Conservation (phyloP, 306 rosid genomes). For the Erythrophleum fordii region DNA sequence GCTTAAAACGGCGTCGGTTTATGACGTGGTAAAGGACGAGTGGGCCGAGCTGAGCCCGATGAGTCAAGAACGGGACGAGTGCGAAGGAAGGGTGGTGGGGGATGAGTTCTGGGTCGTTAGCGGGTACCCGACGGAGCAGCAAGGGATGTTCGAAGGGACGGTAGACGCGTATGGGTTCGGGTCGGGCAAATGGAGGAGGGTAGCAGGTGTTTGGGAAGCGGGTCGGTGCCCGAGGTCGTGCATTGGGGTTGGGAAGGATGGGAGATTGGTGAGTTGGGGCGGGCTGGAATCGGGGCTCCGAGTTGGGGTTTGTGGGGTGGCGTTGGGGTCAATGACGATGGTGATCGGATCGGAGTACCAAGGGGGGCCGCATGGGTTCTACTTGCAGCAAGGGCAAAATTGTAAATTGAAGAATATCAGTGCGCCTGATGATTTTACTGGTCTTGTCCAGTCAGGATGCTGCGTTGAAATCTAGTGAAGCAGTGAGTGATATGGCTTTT, state of each 20-base stretch:
- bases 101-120: constrained; percentile 56
- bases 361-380: constrained; percentile 45
- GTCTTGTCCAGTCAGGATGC: constrained; percentile 59
- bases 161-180: constrained; percentile 38
- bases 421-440: constrained; percentile 43
- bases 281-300: constrained; percentile 41
- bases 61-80: constrained; percentile 54
- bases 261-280: constrained; percentile 31
- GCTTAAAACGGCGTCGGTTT: constrained; percentile 44
- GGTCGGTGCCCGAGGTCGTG: constrained; percentile 53
- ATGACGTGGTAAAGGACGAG: constrained; percentile 35
- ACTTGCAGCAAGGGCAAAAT: constrained; percentile 42
- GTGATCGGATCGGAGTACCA: constrained; percentile 48
- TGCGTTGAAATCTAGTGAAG: constrained; percentile 42
- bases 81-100: constrained; percentile 50
- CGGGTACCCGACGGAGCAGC: constrained; percentile 50
- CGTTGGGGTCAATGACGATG: constrained; percentile 17
- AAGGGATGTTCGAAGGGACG: constrained; percentile 47
- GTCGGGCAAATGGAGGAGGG: constrained; percentile 47
- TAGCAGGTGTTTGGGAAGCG: constrained; percentile 34
- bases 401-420: constrained; percentile 27
- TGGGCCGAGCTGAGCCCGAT: constrained; percentile 42
- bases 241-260: constrained; percentile 26
- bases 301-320: constrained; percentile 36
- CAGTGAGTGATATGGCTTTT: background rate